Percentiles rank a stretch among this genome's conserved stretches.
These are phyloP conservation scores for Paraconiothyrium sp. DNA, from an alignment of 2,329 filamentous ascomycete species.

Conservation along the genomic window DNA sequence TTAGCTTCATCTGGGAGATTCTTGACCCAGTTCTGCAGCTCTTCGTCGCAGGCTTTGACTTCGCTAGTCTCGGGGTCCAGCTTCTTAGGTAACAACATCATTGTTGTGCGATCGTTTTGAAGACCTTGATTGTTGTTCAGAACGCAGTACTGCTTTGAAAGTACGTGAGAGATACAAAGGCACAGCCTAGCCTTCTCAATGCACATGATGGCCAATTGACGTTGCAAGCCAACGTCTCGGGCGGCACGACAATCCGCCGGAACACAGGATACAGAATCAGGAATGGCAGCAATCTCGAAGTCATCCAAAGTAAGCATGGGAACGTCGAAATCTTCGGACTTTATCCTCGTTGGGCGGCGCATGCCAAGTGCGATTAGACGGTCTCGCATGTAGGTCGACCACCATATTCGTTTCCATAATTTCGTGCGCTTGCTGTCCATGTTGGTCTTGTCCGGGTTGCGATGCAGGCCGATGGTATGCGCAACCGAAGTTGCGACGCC, in stretches of 20 bases:
- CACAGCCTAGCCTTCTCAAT: slow-evolving; percentile 92
- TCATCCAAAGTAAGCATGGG: slow-evolving; percentile 86
- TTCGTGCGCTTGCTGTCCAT: slow-evolving; percentile 79
- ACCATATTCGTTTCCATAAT: slow-evolving; percentile 96
- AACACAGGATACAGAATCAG: slow-evolving; percentile 74
- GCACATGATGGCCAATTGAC: slow-evolving; percentile 84
- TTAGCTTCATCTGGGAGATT: slow-evolving; percentile 76
- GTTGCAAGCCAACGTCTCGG: slow-evolving; percentile 76
- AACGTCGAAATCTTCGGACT: slow-evolving; percentile 92
- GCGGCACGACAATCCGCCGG: slow-evolving; percentile 75
- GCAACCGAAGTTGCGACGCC: slow-evolving; percentile 92
- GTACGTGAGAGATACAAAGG: slow-evolving; percentile 86
- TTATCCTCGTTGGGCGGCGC: slow-evolving; percentile 90
- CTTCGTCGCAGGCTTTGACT: slow-evolving; percentile 80
- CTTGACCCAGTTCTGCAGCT: slow-evolving; percentile 80
- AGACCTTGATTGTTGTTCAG: slow-evolving; percentile 81
- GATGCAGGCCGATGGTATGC: slow-evolving; percentile 91
- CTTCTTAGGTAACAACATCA: slow-evolving; percentile 93
- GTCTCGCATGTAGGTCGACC: slow-evolving; percentile 96
- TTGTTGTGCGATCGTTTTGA: slow-evolving; percentile 74
- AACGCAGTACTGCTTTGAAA: slow-evolving; percentile 92
- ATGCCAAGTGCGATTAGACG: slow-evolving; percentile 92
- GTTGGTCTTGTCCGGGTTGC: slow-evolving; percentile 80
- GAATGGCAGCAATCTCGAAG: slow-evolving; percentile 78
- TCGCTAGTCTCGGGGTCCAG: slow-evolving; percentile 81